Evolutionary conservation across 257 asterid genomes (phyloP).

Genomic region (Orobanche coerulescens): DNA sequence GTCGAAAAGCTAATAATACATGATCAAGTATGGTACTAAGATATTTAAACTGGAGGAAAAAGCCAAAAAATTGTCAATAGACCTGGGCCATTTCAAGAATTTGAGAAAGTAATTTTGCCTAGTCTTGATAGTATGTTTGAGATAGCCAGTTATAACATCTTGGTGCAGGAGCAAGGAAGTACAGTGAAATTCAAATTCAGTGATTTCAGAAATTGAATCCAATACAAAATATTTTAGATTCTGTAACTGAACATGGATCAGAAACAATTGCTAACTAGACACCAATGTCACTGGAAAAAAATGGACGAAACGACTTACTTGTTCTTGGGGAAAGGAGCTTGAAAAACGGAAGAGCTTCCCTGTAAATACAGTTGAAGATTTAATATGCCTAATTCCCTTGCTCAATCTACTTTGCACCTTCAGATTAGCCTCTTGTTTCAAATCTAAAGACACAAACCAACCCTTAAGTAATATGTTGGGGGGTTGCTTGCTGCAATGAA

Average conservation of each 20-base stretch:
- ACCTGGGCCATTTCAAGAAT: slow-evolving; percentile 4
- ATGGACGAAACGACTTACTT: slow-evolving; percentile 41
- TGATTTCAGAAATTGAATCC: not conserved
- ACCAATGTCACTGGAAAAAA: not conserved
- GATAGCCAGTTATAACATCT: not conserved
- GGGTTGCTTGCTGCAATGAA: slow-evolving; percentile 20
- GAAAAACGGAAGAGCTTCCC: slow-evolving; percentile 72
- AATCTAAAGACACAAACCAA: slow-evolving; percentile 26
- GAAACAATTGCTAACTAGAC: not conserved
- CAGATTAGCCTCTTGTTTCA: slow-evolving; percentile 35
- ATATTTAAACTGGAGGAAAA: not conserved
- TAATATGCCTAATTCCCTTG: slow-evolving; percentile 29
- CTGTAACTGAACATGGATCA: slow-evolving; percentile 2
- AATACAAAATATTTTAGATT: not conserved
- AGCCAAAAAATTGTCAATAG: not conserved
- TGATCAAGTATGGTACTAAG: not conserved
- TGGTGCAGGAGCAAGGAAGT: not conserved
- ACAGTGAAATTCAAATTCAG: slow-evolving; percentile 10
- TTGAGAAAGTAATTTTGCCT: not conserved
- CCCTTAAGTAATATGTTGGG: slow-evolving; percentile 19
- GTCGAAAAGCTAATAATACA: not conserved
- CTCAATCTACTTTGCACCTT: slow-evolving; percentile 35
- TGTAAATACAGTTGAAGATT: slow-evolving; percentile 47
- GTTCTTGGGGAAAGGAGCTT: slow-evolving; percentile 68
- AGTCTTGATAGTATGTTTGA: not conserved